Conservation (phyloP, 352 stramenopile genomes). For the Globisporangium uncinulatum region DNA sequence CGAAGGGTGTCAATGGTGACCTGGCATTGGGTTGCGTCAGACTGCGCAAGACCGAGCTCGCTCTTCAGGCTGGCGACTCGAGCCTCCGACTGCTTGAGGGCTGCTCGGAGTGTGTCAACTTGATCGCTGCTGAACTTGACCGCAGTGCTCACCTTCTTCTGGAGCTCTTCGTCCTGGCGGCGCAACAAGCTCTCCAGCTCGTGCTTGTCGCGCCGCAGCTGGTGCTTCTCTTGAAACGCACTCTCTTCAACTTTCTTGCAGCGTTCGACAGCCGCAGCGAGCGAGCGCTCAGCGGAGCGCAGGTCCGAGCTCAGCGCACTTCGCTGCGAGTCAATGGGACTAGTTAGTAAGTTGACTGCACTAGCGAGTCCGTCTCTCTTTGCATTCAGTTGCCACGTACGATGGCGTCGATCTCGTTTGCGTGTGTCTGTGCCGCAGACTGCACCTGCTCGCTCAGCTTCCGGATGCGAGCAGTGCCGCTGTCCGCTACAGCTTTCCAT, state of each 20-base stretch:
- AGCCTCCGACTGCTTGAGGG: slow-evolving; percentile 9
- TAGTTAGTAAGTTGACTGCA: background rate
- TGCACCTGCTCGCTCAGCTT: slow-evolving; percentile 1
- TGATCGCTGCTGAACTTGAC: slow-evolving; percentile 15
- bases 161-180: slow-evolving; percentile 22
- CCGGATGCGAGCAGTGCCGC: background rate
- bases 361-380: too few relatives aligned
- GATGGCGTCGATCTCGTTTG: slow-evolving; percentile 3
- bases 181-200: slow-evolving; percentile 25
- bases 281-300: slow-evolving; percentile 1
- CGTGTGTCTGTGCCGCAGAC: background rate
- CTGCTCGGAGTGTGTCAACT: slow-evolving; percentile 13
- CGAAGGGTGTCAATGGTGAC: background rate
- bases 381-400: background rate
- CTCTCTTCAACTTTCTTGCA: slow-evolving; percentile 17
- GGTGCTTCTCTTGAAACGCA: slow-evolving; percentile 19
- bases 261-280: slow-evolving; percentile 9
- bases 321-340: background rate
- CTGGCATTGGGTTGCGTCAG: background rate
- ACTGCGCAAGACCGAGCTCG: slow-evolving; percentile 6
- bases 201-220: slow-evolving; percentile 25
- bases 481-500: background rate
- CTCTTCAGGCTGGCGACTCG: background rate
- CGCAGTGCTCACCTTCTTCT: slow-evolving; percentile 14
- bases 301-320: slow-evolving; percentile 1